Conservation (phyloP, 352 stramenopile species). For the Paralagenidium karlingii region DNA sequence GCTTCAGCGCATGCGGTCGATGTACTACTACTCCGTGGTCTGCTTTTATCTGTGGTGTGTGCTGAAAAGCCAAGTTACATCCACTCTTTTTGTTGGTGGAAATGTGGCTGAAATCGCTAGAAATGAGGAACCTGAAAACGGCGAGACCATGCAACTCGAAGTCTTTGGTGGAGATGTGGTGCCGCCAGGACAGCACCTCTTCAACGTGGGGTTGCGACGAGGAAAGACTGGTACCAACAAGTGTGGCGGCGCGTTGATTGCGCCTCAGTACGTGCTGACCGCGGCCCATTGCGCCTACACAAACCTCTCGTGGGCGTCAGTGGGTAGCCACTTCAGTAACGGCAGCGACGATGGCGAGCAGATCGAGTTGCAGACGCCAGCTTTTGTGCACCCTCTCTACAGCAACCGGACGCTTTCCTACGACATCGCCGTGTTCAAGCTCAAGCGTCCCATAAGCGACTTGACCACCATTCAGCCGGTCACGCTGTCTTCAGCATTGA, state of each 20-base stretch:
- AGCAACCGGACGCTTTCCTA: conserved; percentile 30
- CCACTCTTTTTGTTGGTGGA: too few species aligned
- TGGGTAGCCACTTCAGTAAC: conserved; percentile 28
- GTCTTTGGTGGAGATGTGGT: too few species aligned
- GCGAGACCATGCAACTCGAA: too few species aligned
- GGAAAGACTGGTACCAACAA: conserved; percentile 24
- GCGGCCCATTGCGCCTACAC: conserved; percentile 39
- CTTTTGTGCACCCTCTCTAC: conserved; percentile 38
- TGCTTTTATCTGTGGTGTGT: too few species aligned
- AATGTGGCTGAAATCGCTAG: too few species aligned
- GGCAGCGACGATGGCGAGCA: conserved; percentile 28
- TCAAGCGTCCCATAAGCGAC: too few species aligned
- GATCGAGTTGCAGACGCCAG: conserved; percentile 21
- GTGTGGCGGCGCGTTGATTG: conserved; percentile 51
- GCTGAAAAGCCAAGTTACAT: too few species aligned
- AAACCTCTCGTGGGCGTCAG: conserved; percentile 23
- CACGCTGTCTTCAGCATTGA: conserved; percentile 3
- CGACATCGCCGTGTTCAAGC: conserved; percentile 44
- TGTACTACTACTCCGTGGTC: too few species aligned
- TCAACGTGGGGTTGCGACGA: too few species aligned
- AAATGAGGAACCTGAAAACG: too few species aligned
- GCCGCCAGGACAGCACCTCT: too few species aligned
- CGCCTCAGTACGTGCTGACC: conserved; percentile 50
- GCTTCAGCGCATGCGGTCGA: too few species aligned
- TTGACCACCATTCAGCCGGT: conserved; percentile 7